phyloP scores from a whole-genome alignment of 2,329 filamentous ascomycete genomes.

The Coniochaeta prunicola region DNA sequence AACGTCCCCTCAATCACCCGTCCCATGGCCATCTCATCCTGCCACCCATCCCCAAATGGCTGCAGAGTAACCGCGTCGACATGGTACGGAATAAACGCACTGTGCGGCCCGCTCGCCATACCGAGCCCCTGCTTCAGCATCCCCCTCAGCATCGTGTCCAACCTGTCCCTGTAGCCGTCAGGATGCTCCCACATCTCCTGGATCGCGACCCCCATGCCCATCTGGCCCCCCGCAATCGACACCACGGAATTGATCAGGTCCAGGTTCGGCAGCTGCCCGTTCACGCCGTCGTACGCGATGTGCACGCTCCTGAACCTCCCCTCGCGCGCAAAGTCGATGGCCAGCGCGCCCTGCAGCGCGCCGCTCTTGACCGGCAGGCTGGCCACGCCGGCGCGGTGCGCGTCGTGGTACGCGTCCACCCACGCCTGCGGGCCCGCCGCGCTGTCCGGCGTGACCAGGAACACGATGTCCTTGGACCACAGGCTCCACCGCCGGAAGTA shows the following conservation, averaged over 20 bases:
- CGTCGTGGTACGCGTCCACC: slow-evolving; percentile 96
- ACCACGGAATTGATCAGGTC: slow-evolving; percentile 94
- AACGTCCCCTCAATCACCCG: slow-evolving; percentile 85
- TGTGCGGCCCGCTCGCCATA: slow-evolving; percentile 84
- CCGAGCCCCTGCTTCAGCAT: slow-evolving; percentile 91
- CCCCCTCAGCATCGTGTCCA: slow-evolving; percentile 82
- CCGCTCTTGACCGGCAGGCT: slow-evolving; percentile 85
- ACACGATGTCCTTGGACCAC: slow-evolving; percentile 98
- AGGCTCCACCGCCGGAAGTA: slow-evolving; percentile 98
- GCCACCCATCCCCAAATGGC: slow-evolving; percentile 85
- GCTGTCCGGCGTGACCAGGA: slow-evolving; percentile 83
- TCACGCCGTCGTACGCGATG: slow-evolving; percentile 89
- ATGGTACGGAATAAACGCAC: slow-evolving; percentile 94
- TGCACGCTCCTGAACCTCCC: slow-evolving; percentile 81
- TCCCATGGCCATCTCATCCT: slow-evolving; percentile 95
- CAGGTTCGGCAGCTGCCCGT: slow-evolving; percentile 90
- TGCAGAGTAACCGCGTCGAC: slow-evolving; percentile 93
- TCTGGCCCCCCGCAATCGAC: slow-evolving; percentile 80
- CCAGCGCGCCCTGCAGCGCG: slow-evolving; percentile 83
- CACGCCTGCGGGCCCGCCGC: slow-evolving; percentile 88
- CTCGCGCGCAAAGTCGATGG: slow-evolving; percentile 86
- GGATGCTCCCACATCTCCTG: slow-evolving; percentile 81
- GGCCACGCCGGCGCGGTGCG: slow-evolving; percentile 62
- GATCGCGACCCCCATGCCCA: slow-evolving; percentile 77
- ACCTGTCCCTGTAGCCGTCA: slow-evolving; percentile 71